phyloP scores from a whole-genome alignment of 371 early-diverging fungal genomes.

The Paraphysoderma sedebokerense region DNA sequence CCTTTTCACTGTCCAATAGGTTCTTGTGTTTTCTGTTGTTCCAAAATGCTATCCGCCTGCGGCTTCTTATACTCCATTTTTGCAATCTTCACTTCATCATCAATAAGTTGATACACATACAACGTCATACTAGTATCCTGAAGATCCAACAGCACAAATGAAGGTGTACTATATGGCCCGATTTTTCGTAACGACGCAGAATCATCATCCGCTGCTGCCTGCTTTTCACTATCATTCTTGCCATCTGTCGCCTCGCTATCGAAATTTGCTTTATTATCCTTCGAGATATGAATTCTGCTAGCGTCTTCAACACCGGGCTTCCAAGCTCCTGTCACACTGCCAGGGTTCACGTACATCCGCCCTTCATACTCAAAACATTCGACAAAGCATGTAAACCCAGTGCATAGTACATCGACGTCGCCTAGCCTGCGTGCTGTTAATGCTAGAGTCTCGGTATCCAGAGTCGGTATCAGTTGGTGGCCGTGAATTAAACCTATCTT shows the following conservation, averaged over 20 bases:
- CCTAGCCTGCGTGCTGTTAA: constrained; percentile 66
- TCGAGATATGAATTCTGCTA: too few relatives aligned
- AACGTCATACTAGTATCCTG: constrained; percentile 53
- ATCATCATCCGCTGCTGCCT: background rate
- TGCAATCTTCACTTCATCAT: constrained; percentile 82
- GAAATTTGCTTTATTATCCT: too few relatives aligned
- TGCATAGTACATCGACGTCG: constrained; percentile 77
- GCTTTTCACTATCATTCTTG: background rate
- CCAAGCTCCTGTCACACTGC: constrained; percentile 90
- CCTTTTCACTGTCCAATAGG: too few relatives aligned
- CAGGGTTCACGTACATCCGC: constrained; percentile 83
- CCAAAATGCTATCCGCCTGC: too few relatives aligned
- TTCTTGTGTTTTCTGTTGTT: too few relatives aligned
- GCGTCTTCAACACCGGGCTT: too few relatives aligned
- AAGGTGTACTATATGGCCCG: constrained; percentile 48
- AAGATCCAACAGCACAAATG: constrained; percentile 89
- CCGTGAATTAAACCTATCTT: constrained; percentile 76
- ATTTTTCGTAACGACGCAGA: background rate
- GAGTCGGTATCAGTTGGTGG: constrained; percentile 78
- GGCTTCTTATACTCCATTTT: constrained; percentile 65
- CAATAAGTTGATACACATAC: constrained; percentile 81
- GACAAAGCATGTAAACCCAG: constrained; percentile 62
- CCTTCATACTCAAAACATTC: constrained; percentile 81
- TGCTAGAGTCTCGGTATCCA: constrained; percentile 59
- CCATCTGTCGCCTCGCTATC: too few relatives aligned